These are phyloP conservation scores for Clausena lansium DNA, from an alignment of 345 rosid genomes.

Conservation along the genomic window DNA sequence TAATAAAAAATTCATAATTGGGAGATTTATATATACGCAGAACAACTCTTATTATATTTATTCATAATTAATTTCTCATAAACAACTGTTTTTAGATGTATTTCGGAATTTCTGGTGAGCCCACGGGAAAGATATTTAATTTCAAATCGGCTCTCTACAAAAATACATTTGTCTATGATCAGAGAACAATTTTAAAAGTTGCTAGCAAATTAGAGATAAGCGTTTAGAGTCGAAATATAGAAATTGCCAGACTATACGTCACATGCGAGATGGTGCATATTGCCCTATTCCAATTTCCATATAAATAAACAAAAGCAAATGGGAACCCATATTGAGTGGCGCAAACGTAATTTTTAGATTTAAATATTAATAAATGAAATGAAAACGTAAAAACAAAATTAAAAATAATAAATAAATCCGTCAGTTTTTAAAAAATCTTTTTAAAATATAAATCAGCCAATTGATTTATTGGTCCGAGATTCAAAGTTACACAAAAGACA, in stretches of 20 bases:
- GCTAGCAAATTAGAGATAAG: neutral
- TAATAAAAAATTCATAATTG: rapidly evolving
- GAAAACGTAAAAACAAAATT: neutral
- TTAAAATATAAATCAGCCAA: neutral
- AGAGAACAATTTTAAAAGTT: neutral
- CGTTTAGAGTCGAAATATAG: neutral
- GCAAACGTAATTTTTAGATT: neutral
- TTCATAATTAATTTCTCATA: no score
- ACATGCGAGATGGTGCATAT: neutral
- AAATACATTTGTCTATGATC: no score
- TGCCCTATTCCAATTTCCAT: no score
- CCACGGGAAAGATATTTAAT: no score
- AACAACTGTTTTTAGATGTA: no score
- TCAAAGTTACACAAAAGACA: neutral
- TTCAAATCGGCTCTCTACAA: no score
- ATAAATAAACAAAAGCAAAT: neutral
- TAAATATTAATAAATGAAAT: neutral
- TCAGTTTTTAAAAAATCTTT: neutral
- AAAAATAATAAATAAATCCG: neutral
- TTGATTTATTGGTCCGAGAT: neutral
- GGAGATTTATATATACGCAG: no score
- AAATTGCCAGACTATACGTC: neutral
- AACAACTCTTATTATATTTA: no score
- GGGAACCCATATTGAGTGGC: neutral
- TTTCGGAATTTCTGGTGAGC: no score